Conservation (phyloP, 495 filamentous ascomycete species). For the Sporormia fimetaria region DNA sequence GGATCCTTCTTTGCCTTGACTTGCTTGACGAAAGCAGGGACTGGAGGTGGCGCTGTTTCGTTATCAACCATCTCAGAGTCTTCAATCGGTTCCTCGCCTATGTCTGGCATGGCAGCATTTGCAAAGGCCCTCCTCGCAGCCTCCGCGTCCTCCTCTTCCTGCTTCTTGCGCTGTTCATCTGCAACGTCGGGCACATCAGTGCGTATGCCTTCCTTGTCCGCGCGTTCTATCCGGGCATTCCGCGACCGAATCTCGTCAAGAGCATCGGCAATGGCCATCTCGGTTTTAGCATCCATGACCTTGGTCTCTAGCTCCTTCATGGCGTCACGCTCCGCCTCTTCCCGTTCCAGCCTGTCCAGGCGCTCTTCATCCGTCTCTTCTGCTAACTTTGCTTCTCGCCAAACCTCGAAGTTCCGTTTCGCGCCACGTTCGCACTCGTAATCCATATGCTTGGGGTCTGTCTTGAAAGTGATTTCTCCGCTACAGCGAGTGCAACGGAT, state of each 20-base stretch:
- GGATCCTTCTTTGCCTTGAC: conserved; percentile 29
- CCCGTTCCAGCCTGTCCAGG: conserved; percentile 70
- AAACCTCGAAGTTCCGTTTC: conserved; percentile 86
- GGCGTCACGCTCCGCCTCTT: conserved; percentile 54
- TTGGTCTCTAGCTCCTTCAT: conserved; percentile 75
- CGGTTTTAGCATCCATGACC: conserved; percentile 83
- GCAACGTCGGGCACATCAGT: conserved; percentile 35
- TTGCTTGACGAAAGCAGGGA: conserved; percentile 7
- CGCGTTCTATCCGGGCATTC: conserved; percentile 76
- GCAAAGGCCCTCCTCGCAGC: conserved; percentile 68
- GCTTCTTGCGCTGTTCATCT: conserved; percentile 49
- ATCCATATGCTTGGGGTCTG: conserved; percentile 89
- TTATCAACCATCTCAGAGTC: conserved; percentile 30
- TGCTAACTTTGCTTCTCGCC: conserved; percentile 50
- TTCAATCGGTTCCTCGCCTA: conserved; percentile 25
- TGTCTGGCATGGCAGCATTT: conserved; percentile 45
- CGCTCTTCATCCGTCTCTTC: conserved; percentile 79
- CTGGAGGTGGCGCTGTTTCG: neutral
- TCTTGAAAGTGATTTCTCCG: conserved; percentile 86
- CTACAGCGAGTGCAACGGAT: conserved; percentile 87
- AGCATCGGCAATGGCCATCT: conserved; percentile 95
- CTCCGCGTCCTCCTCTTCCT: conserved; percentile 80
- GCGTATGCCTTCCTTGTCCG: conserved; percentile 47
- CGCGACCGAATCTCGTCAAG: conserved; percentile 86
- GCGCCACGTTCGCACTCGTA: conserved; percentile 81